Base-by-base conservation (phyloP, 129 eudicot species). In the Pulicaria dysenterica region DNA sequence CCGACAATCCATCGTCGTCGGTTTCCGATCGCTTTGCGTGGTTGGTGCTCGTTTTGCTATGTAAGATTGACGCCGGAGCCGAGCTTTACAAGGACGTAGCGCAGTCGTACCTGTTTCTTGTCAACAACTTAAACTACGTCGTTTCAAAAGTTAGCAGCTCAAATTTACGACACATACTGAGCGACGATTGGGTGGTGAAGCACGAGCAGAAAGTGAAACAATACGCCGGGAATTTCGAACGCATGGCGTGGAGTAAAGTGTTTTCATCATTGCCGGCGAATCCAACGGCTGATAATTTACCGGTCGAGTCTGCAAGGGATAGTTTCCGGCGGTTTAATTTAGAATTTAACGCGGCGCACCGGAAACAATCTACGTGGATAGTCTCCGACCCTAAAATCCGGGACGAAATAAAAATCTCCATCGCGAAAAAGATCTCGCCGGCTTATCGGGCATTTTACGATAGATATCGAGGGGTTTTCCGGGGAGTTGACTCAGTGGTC, bases 61-160 rank as follows among this genome's bases (percentile, higher is more conserved):
- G 97, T 60, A 90, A 95, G 45, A 84, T 95, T 44, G 99, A 95
- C 72, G 85, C 71, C 5, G 88, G 88, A 6, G 95, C 96, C 5
- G 85, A 70, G 74, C 76, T 65, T 0, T 95, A 88, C 85, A 76
- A 85, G 54, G 95, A 95, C 73, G 88, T 85, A 12, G 80, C 97
- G 3, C 86, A 82, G 12, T 86, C 99, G 37, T 91, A 91, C 53
- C 39, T 95, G 39, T 95, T 95, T 45, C 57, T 95, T 9, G 92
- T 91, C 0, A 88, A 95, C 85, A 95, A 95, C 83, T 14, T 95
- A 45, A 89, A 91, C 86, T 95, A 95, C 87, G 79, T 95, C 63
- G 86, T 95, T 56, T 74, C 87, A 0, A 91, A 95, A 65, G 94
- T 91, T 47, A 50, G 67, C 2, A 63, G 13, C 43, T 88, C 97